A percentile compares a stretch with the other conserved stretches of the same genome.
phyloP scores from a whole-genome alignment of 352 stramenopile genomes.

The Pythium brassicae region DNA sequence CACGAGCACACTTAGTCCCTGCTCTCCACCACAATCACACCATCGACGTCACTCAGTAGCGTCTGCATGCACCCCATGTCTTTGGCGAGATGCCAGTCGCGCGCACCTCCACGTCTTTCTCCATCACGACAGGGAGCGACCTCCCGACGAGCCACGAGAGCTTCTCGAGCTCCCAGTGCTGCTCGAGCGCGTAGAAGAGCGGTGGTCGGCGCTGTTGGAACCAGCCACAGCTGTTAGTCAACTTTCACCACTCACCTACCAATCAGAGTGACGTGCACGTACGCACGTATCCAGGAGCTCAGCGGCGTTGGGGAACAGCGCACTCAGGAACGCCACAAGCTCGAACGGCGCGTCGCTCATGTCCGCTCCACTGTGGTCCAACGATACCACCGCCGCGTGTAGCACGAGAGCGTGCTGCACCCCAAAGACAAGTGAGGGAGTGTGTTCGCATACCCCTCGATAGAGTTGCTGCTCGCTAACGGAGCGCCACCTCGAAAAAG shows the following conservation, averaged over 20 bases:
- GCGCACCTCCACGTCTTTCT: slow-evolving; percentile 47
- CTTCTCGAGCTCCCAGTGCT: slow-evolving; percentile 34
- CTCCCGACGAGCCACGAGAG: slow-evolving; percentile 56
- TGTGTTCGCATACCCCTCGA: neutral
- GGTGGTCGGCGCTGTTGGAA: slow-evolving; percentile 16
- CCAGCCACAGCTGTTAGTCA: neutral
- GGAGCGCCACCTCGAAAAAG: slow-evolving; percentile 46
- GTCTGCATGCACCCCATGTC: neutral
- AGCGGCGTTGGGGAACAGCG: slow-evolving; percentile 16
- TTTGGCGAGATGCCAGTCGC: too few relatives aligned
- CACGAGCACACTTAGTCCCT: slow-evolving; percentile 35
- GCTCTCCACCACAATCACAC: neutral
- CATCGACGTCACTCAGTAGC: neutral
- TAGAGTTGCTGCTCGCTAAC: neutral
- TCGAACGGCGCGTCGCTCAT: slow-evolving; percentile 23
- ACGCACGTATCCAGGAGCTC: slow-evolving; percentile 28
- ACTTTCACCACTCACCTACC: neutral
- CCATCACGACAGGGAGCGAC: slow-evolving; percentile 22
- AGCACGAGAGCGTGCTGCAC: slow-evolving; percentile 37
- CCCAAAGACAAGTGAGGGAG: neutral
- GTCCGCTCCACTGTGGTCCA: slow-evolving; percentile 13
- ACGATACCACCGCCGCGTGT: slow-evolving; percentile 26
- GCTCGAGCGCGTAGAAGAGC: slow-evolving; percentile 42
- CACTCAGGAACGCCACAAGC: slow-evolving; percentile 25
- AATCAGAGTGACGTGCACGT: neutral